Evolutionary conservation across 192 early-diverging fungal species (phyloP), one percentile per base, ranked within the genome.

Genomic region (Chytriomyces hyalinus): DNA sequence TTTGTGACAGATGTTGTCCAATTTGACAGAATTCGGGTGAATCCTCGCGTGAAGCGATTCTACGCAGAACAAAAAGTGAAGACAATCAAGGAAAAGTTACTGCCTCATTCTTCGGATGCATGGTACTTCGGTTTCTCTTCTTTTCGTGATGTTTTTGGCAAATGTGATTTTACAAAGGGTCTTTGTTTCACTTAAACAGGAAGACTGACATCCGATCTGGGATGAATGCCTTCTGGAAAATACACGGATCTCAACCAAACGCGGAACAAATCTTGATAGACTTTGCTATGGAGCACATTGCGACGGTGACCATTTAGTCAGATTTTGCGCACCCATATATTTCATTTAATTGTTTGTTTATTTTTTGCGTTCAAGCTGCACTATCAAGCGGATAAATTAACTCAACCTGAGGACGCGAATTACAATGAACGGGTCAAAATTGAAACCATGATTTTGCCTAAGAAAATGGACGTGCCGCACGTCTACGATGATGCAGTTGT

Each of bases 41-140:
- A 64, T 64, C n/a, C 62, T 15, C 22, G 10, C 5, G 62, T 64
- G n/a, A 64, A 64, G 62, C 11, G 36, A 24, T 64, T 64, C 36
- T 64, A 64, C 22, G 24, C 20, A 6, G 46, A 15, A 43, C 24
- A 44, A 47, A 67, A 22, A 47, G 66, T 17, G 15, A 15, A 67
- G 44, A 44, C 8, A 46, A 47, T 26, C 15, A 47, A 67, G 11
- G 3, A 15, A 3, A 57, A 57, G 53, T 20, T 57, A 57, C 53
- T n/a, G 20, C 15, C 13, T 13, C 53, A n/a, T 57, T 4, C 20
- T 13, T 13, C 53, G 20, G 53, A 57, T n/a, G 13, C 53, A 13
- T 57, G 53, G 53, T 57, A 57, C 0, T 57, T 57, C 2, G 0
- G 20, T 3, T 57, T 4, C 5, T 57, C 15, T 57, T 20, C 13